phyloP scores from a whole-genome alignment of 805 yeast species.

The Metschnikowia koreensis region DNA sequence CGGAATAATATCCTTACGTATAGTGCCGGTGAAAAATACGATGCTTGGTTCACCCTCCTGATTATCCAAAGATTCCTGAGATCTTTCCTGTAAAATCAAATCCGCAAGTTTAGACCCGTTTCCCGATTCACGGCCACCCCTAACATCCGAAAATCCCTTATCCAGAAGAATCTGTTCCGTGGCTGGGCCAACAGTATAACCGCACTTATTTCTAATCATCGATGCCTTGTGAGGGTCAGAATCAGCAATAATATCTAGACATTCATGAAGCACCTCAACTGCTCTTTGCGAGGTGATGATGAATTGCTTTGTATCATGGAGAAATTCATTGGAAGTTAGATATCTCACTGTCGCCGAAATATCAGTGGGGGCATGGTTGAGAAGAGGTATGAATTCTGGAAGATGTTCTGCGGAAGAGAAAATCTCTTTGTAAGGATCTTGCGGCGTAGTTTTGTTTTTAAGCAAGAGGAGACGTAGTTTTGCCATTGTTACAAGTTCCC shows the following conservation, averaged over 20 bases:
- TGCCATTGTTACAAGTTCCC: neutral
- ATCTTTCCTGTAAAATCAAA: conserved; percentile 44
- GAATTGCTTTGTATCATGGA: conserved; percentile 45
- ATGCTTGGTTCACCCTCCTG: conserved; percentile 26
- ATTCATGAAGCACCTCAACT: conserved; percentile 67
- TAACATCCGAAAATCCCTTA: conserved; percentile 64
- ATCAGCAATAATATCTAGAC: conserved; percentile 31
- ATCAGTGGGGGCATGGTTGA: conserved; percentile 61
- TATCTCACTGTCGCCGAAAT: conserved; percentile 43
- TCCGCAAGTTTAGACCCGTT: conserved; percentile 73
- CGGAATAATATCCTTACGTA: conserved; percentile 80
- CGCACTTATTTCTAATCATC: conserved; percentile 47
- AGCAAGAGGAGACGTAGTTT: conserved; percentile 45
- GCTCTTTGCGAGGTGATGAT: conserved; percentile 91
- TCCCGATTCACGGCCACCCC: conserved; percentile 78
- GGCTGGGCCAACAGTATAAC: conserved; percentile 91
- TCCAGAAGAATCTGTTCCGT: conserved; percentile 58
- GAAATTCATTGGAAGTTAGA: conserved; percentile 44
- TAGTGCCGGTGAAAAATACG: conserved; percentile 82
- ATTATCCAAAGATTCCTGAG: conserved; percentile 21
- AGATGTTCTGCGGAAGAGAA: conserved; percentile 37
- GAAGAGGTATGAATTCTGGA: conserved; percentile 67
- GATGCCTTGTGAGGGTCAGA: conserved; percentile 12
- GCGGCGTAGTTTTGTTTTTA: conserved; percentile 69
- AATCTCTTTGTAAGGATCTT: conserved; percentile 59